phyloP scores from a whole-genome alignment of 768 basidiomycete genomes.

The Termitomyces sp. region DNA sequence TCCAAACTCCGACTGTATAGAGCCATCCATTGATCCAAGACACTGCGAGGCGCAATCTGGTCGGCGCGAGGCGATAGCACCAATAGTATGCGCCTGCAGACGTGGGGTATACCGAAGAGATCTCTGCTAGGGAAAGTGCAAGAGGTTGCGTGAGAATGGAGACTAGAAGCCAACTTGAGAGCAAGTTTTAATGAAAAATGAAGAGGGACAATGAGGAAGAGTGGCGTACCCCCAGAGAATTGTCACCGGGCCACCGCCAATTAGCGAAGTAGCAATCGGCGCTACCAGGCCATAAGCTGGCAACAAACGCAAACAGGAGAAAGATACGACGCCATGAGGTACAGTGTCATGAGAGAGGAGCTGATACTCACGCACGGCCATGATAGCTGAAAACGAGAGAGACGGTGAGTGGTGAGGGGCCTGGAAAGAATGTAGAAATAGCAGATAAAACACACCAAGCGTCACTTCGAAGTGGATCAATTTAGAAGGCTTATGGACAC shows the following conservation, averaged over 20 bases:
- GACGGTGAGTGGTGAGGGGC: conserved; percentile 1
- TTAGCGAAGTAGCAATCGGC: conserved; percentile 49
- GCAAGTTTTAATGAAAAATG: neutral
- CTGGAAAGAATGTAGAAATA: neutral
- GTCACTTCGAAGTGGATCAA: conserved; percentile 30
- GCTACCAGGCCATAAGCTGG: conserved; percentile 51
- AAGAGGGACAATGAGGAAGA: neutral
- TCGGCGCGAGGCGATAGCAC: conserved; percentile 55
- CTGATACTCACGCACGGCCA: conserved; percentile 50
- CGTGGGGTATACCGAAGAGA: conserved; percentile 55
- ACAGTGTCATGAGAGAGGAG: neutral
- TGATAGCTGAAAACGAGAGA: conserved; percentile 35
- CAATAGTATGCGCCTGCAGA: conserved; percentile 63
- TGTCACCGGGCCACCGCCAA: conserved; percentile 48
- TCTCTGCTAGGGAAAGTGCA: conserved; percentile 51
- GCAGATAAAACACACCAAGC: conserved; percentile 28
- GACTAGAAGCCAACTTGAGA: conserved; percentile 43
- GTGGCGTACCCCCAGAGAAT: conserved; percentile 53
- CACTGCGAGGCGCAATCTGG: conserved; percentile 40
- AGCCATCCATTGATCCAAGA: conserved; percentile 71
- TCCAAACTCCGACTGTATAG: conserved; percentile 66
- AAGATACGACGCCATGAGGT: neutral
- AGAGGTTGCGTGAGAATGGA: conserved; percentile 41
- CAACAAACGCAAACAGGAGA: neutral
- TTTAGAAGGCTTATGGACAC: neutral